Evolutionary conservation across 306 rosid genomes (phyloP), one percentile per base, ranked within the genome.

Genomic region (Dalbergia oliveri): DNA sequence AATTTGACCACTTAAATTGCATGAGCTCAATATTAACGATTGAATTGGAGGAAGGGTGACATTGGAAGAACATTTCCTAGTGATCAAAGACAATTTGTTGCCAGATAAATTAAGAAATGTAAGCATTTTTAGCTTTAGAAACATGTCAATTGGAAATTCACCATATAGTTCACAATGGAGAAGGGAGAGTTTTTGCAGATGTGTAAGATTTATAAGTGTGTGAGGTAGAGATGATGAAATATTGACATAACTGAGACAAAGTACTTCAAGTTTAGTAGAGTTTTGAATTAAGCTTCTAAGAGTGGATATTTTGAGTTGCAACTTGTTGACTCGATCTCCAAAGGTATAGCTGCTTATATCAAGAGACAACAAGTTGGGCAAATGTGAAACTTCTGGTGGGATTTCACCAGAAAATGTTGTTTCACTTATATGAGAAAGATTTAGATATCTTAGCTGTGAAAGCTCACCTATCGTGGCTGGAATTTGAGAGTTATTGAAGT

Each of bases 201-300:
- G 81, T 37, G 69, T 54, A 9, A 78, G 54, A 73, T 86, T 80
- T 7, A 65, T 39, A 9, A 86, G 15, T n/a, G 9, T 45, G 14
- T 73, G 4, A 2, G 88, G 93, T 16, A 85, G 23, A 65, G 41
- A 13, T 0, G 74, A 73, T 18, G 76, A 18, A 43, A 77, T 45
- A 34, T 47, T 57, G 21, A 78, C 83, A 35, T 0, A 47, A 72
- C 0, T 0, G 23, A 66, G 80, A 15, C 0, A 3, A 33, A 83
- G 79, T 0, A 0, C 21, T 41, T 83, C 59, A 13, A 77, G 82
- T 19, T 44, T 57, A 19, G 80, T 78, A 11, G 33, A 72, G 68
- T 77, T 82, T 63, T 70, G 54, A 63, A 63, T 82, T 47, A 82
- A 16, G 54, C 75, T 77, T 77, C 11, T 54, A 5, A 82, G 35